phyloP scores from a whole-genome alignment of 306 rosid species.

The Cicer cuneatum region DNA sequence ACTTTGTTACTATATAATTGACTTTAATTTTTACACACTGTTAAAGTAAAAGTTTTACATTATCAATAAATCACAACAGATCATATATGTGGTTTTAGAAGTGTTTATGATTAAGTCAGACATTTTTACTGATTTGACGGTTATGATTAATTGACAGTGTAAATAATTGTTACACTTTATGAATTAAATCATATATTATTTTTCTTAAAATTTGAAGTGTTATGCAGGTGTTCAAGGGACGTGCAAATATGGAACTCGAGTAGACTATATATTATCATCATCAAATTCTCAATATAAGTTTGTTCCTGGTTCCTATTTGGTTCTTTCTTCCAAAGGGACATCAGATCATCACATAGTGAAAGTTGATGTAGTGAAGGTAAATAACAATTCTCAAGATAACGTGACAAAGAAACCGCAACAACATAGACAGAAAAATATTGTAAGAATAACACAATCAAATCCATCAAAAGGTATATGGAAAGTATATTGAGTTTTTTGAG shows the following conservation, averaged over 20 bases:
- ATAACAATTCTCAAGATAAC: constrained; percentile 44
- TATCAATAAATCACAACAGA: too few species aligned
- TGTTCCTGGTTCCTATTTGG: constrained; percentile 89
- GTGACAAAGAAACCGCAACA: constrained; percentile 44
- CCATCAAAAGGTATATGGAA: constrained; percentile 74
- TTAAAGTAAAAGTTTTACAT: too few species aligned
- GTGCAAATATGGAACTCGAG: constrained; percentile 94
- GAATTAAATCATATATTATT: background rate
- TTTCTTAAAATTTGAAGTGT: constrained; percentile 2
- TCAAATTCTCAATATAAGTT: constrained; percentile 68
- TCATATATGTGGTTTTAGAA: too few species aligned
- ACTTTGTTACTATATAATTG: background rate
- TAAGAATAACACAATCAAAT: constrained; percentile 59
- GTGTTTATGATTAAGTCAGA: too few species aligned
- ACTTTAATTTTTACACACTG: too few species aligned
- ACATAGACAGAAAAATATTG: constrained; percentile 54
- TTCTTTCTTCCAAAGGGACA: constrained; percentile 93
- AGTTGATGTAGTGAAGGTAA: constrained; percentile 66
- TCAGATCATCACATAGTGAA: constrained; percentile 98
- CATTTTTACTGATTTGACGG: too few species aligned
- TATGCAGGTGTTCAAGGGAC: constrained; percentile 96
- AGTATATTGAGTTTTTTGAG: background rate
- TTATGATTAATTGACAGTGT: too few species aligned
- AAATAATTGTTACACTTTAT: too few species aligned
- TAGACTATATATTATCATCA: constrained; percentile 87